A percentile compares a stretch with the other conserved stretches of the same genome.
These are phyloP conservation scores for Exophiala spinifera DNA, from an alignment of 2,329 filamentous ascomycete species.

Conservation along the genomic window DNA sequence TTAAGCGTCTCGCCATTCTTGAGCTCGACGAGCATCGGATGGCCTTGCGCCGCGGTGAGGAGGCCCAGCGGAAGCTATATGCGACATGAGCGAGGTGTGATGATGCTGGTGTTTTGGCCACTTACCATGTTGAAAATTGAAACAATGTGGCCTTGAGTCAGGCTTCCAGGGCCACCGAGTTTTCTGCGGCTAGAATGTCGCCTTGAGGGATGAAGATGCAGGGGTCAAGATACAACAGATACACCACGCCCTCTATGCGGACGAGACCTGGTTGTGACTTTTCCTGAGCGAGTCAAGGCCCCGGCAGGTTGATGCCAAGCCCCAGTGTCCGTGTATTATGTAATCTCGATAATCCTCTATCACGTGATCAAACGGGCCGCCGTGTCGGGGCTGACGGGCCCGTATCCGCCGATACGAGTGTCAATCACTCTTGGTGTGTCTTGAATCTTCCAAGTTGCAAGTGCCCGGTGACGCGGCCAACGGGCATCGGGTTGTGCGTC, in stretches of 20 bases:
- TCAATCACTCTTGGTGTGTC: too few relatives aligned
- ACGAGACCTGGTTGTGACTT: not conserved
- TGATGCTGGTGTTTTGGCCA: not conserved
- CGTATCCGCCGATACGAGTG: not conserved
- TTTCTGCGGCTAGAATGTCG: not conserved
- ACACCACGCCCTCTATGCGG: too few relatives aligned
- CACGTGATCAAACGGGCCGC: not conserved
- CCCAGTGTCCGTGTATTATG: too few relatives aligned
- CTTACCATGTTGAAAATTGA: not conserved
- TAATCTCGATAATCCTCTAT: not conserved
- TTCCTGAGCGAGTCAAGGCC: not conserved
- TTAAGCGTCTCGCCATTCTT: slow-evolving; percentile 98
- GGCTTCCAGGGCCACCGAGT: too few relatives aligned
- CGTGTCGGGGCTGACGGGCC: not conserved
- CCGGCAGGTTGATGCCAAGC: not conserved
- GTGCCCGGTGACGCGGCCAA: slow-evolving; percentile 11
- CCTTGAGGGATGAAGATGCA: not conserved
- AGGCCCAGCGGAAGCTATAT: slow-evolving; percentile 68
- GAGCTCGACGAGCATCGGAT: slow-evolving; percentile 95
- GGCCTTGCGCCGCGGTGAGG: slow-evolving; percentile 91
- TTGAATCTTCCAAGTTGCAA: not conserved
- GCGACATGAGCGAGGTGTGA: not conserved
- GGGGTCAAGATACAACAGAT: not conserved
- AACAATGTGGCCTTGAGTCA: too few relatives aligned
- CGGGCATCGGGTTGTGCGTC: not conserved